Conservation (phyloP, 345 rosid genomes). For the Angophora floribunda region DNA sequence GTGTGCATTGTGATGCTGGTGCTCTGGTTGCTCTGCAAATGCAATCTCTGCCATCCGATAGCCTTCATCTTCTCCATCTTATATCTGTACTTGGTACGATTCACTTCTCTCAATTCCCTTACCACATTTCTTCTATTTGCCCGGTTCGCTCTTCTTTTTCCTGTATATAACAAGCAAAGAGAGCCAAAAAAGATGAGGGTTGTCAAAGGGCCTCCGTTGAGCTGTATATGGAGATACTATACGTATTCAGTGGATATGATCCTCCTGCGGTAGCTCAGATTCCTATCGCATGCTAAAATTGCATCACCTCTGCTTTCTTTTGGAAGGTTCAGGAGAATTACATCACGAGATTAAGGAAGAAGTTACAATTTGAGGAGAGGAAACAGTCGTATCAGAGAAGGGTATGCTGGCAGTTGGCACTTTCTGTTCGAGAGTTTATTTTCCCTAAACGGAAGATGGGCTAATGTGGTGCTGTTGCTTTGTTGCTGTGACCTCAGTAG, state of each 20-base stretch:
- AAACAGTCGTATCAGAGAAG: conserved; percentile 30
- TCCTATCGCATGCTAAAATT: background rate
- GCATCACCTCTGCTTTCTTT: background rate
- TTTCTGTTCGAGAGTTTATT: background rate
- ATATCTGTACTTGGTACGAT: conserved; percentile 64
- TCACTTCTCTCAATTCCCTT: background rate
- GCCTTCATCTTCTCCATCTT: conserved; percentile 47
- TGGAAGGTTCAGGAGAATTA: conserved; percentile 57
- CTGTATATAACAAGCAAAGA: background rate
- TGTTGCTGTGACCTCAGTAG: background rate
- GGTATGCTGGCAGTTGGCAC: conserved; percentile 1
- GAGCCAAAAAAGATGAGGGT: background rate
- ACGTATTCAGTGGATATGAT: background rate
- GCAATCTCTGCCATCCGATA: conserved; percentile 38
- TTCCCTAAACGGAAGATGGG: background rate
- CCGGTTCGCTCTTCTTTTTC: background rate
- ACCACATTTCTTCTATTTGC: background rate
- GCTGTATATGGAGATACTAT: background rate
- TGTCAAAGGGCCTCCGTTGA: background rate
- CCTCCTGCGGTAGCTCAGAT: background rate
- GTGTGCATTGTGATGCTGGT: conserved; percentile 48
- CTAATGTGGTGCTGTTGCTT: background rate
- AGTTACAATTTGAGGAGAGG: conserved; percentile 25
- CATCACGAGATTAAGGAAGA: conserved; percentile 17
- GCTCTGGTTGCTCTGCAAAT: conserved; percentile 61